These are phyloP conservation scores for Colletotrichum siamense DNA, from an alignment of 2,329 filamentous ascomycete species.

Conservation along the genomic window DNA sequence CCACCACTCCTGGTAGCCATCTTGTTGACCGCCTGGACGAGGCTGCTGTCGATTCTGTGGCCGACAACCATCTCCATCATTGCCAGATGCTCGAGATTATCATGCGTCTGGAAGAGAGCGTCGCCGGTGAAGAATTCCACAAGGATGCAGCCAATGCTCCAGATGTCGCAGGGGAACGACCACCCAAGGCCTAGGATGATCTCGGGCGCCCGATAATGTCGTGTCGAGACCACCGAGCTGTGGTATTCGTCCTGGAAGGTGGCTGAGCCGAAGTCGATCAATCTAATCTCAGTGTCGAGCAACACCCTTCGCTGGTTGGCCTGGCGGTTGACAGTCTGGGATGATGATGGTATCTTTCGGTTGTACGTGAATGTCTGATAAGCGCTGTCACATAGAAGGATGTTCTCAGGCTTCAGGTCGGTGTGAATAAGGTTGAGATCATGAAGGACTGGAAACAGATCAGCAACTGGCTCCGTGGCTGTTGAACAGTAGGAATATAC, in stretches of 20 bases:
- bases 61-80: constrained; percentile 77
- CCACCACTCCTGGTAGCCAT: constrained; percentile 61
- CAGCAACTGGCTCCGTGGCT: neutral
- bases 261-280: constrained; percentile 76
- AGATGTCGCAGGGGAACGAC: constrained; percentile 76
- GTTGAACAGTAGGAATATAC: constrained; percentile 41
- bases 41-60: constrained; percentile 60
- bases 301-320: constrained; percentile 69
- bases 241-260: constrained; percentile 78
- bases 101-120: constrained; percentile 74
- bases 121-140: constrained; percentile 77
- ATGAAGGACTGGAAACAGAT: constrained; percentile 73
- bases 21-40: constrained; percentile 63
- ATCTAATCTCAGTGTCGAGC: constrained; percentile 71
- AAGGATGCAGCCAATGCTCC: constrained; percentile 76
- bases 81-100: constrained; percentile 75
- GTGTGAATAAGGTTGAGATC: constrained; percentile 98
- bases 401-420: constrained; percentile 74
- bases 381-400: constrained; percentile 67
- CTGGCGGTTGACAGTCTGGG: constrained; percentile 62
- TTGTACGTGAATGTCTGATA: constrained; percentile 77
- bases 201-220: constrained; percentile 73
- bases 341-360: constrained; percentile 72
- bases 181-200: constrained; percentile 75
- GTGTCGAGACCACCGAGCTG: constrained; percentile 73